These are phyloP conservation scores for Oryza coarctata DNA, from an alignment of 176 grass and related monocot species.

Conservation along the genomic window DNA sequence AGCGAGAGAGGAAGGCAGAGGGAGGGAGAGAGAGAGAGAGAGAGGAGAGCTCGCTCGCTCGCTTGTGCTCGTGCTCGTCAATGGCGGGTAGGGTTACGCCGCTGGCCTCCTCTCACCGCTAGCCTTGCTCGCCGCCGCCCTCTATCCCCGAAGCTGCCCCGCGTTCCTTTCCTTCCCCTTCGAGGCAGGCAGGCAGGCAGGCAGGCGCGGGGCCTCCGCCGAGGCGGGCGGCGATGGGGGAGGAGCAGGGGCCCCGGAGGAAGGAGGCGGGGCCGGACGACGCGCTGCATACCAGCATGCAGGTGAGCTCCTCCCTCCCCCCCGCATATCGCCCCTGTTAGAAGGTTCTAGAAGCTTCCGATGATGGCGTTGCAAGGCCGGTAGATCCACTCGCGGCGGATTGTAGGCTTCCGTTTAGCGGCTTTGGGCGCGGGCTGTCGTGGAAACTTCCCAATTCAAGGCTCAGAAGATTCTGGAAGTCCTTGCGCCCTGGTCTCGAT, in stretches of 20 bases:
- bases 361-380: neutral
- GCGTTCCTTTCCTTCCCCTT: no score
- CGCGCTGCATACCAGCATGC: neutral
- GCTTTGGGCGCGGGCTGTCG: neutral
- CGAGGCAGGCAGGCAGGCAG: neutral
- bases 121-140: neutral
- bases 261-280: neutral
- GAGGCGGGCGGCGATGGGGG: constrained; percentile 5
- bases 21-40: neutral
- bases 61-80: neutral
- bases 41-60: neutral
- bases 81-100: constrained; percentile 55
- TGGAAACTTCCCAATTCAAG: constrained; percentile 12
- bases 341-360: constrained; percentile 6
- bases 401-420: constrained; percentile 3
- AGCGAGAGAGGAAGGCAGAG: no score
- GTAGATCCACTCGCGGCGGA: constrained; percentile 8
- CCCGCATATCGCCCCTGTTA: neutral
- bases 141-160: neutral
- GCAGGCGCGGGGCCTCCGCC: neutral
- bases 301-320: constrained; percentile 27
- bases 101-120: neutral
- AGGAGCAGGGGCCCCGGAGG: neutral
- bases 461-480: constrained; percentile 1
- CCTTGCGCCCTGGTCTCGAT: neutral